phyloP scores from a whole-genome alignment of 305 asterid genomes.

The Fraxinus sp. region DNA sequence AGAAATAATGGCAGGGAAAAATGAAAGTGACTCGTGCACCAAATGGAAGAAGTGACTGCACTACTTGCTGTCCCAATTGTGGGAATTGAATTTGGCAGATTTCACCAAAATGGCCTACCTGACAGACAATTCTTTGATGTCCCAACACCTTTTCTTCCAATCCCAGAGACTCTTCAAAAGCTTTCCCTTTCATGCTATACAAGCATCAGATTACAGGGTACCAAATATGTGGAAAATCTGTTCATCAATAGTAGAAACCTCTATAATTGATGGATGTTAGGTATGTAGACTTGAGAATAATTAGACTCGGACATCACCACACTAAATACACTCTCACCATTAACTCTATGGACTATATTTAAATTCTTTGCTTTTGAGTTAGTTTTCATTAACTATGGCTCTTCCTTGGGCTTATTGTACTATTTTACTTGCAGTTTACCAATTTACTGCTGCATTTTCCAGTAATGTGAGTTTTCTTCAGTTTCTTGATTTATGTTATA shows the following conservation, averaged over 20 bases:
- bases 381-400: conserved; percentile 15
- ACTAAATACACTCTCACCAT: background rate
- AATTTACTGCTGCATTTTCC: conserved; percentile 19
- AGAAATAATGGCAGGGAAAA: background rate
- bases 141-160: background rate
- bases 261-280: background rate
- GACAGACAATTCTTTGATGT: background rate
- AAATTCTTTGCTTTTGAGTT: conserved; percentile 14
- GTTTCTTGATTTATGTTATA: background rate
- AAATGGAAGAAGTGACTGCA: conserved; percentile 16
- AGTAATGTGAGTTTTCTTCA: conserved; percentile 20
- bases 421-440: conserved; percentile 13
- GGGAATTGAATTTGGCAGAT: background rate
- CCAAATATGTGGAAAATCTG: background rate
- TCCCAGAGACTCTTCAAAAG: background rate
- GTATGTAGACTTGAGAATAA: background rate
- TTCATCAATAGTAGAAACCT: conserved; percentile 10
- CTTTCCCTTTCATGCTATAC: background rate
- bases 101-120: conserved; percentile 1
- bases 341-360: background rate
- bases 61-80: conserved; percentile 12
- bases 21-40: conserved; percentile 5
- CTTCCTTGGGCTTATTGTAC: conserved; percentile 16
- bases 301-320: background rate
- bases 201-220: conserved; percentile 4